These are phyloP conservation scores for Solanum rostratum DNA, from an alignment of 257 asterid species.

Conservation along the genomic window DNA sequence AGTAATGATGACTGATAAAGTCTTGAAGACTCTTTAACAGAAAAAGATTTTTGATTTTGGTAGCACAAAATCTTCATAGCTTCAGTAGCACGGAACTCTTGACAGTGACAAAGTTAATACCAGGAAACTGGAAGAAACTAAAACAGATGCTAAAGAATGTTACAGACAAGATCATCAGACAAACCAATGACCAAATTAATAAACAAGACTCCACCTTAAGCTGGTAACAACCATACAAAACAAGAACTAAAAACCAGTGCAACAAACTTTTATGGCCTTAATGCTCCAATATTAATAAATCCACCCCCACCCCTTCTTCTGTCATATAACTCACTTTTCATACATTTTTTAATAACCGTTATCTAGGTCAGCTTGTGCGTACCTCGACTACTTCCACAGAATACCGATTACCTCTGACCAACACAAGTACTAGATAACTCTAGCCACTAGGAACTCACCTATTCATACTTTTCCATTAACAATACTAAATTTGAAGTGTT, in stretches of 20 bases:
- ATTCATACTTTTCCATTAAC: not conserved
- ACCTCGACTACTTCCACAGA: not conserved
- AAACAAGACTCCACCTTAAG: not conserved
- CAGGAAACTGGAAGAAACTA: not conserved
- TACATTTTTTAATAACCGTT: not conserved
- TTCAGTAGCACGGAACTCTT: not conserved
- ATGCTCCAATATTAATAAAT: not conserved
- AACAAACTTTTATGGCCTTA: not conserved
- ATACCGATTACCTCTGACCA: not conserved
- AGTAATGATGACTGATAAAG: not conserved
- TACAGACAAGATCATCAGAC: not conserved
- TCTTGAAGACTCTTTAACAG: too few species aligned
- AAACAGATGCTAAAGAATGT: not conserved
- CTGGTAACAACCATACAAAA: not conserved
- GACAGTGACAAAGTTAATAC: not conserved
- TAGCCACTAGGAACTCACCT: not conserved
- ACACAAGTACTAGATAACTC: not conserved
- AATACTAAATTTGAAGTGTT: not conserved
- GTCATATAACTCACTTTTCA: not conserved
- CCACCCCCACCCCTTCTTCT: not conserved
- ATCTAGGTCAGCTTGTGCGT: not conserved
- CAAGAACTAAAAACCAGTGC: not conserved
- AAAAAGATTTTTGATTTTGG: too few species aligned
- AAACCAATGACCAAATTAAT: not conserved
- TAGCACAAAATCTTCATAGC: too few species aligned